Base-by-base conservation (phyloP, 768 basidiomycete genomes). In the Lenzites betulinus region DNA sequence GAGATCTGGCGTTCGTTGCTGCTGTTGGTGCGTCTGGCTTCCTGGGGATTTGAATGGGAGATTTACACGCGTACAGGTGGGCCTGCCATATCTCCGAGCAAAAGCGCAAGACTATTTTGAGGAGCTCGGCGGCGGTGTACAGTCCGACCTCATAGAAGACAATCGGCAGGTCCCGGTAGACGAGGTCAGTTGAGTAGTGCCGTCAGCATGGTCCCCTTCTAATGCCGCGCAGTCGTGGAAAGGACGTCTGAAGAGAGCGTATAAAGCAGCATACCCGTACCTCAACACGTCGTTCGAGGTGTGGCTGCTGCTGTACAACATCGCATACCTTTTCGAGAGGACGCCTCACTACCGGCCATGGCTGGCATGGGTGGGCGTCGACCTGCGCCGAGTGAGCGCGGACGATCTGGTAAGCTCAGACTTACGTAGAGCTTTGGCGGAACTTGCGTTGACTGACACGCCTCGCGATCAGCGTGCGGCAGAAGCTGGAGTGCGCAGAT, bases 71-170 rank as follows among this genome's bases (percentile, higher is more conserved):
- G 22, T 15, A 7, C 54, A 93, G 95, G 83, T 98, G 48, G 92
- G 89, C 16, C 72, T 98, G 4, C 96, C 96, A 5, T 98, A 97
- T 70, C 60, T 96, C 23, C 83, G 92, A 66, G 89, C 94, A 22
- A 96, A 96, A 72, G 84, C 87, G 2, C 90, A 92, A 46, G 95
- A 97, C 68, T 90, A 92, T 68, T 96, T 87, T 67, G 96, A 99
- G 74, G 83, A 87, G 42, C 73, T 98, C 15, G 95, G 96, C 5
- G 96, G 95, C 23, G 90, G 90, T 5, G 67, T 88, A 7, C 83
- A 84, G 60, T 75, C 79, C n/a, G 90, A 93, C 48, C 72, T 88
- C 22, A 71, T 86, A 13, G 83, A 85, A 36, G 87, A 86, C 54
- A 80, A 73, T 36, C 71, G 60, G 78, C 78, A 48, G 66, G 70